phyloP scores from a whole-genome alignment of 768 basidiomycete genomes.

The Trametes villosa region DNA sequence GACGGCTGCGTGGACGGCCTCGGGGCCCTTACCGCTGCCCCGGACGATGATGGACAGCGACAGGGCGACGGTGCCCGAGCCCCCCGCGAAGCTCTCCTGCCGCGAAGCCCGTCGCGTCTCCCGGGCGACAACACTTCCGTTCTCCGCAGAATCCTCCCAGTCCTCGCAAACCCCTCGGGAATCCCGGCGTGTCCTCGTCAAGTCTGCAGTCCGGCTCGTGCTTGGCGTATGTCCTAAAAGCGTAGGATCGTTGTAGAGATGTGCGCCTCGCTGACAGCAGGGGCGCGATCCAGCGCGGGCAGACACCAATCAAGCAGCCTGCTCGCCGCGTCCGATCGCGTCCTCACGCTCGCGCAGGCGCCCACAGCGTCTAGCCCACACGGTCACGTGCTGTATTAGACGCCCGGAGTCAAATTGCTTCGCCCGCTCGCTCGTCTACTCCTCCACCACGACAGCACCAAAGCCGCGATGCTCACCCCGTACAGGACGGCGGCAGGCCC shows the following conservation, averaged over 20 bases:
- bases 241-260: no score
- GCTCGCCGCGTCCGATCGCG: no score
- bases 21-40: background rate
- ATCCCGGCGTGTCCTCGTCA: no score
- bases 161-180: background rate
- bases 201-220: no score
- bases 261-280: no score
- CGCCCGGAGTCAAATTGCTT: background rate
- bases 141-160: background rate
- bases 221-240: no score
- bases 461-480: conserved; percentile 74
- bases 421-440: conserved; percentile 10
- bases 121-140: background rate
- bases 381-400: background rate
- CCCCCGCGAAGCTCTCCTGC: background rate
- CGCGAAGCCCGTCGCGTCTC: background rate
- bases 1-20: no score
- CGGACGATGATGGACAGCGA: background rate
- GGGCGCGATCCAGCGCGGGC: no score
- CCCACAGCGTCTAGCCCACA: no score
- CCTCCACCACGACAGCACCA: conserved; percentile 44
- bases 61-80: background rate
- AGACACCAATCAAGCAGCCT: no score
- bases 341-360: no score
- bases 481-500: conserved; percentile 44